Evolutionary conservation across 176 grass and related monocot species (phyloP), one percentile per base, ranked within the genome.

Genomic region (Areca catechu): DNA sequence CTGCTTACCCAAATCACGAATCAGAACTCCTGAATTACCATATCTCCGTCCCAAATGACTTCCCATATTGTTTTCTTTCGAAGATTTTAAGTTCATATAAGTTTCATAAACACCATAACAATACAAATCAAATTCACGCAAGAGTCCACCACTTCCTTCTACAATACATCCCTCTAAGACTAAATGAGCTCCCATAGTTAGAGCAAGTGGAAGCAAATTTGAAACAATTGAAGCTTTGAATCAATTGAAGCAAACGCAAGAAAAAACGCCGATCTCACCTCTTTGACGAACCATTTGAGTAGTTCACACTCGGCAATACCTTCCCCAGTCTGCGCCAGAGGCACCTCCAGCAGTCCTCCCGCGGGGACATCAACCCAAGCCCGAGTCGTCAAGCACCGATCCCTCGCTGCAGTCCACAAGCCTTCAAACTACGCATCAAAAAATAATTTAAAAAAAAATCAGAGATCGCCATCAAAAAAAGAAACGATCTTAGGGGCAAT

Each of bases 221-320:
- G 7, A 72, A 14, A 3, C 7, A 50, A 60, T 19, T 9, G 17
- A 49, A 53, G 19, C 7, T 34, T 34, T 34, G 30, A 72, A 16
- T 2, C 6, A 50, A 60, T 19, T 7, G 17, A 49, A 54, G 19
- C 7, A 43, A 47, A 48, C 20, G 5, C 34, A 37, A 12, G 34
- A 43, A 43, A 43, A 14, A 43, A 43, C 7, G 14, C 37, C 21
- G 27, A 48, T 24, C 51, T 68, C 50, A 91, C 92, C 83, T 97
- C 83, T 23, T 19, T 34, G 21, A 91, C 80, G 34, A 91, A 97
- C 92, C 92, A 97, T 57, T 83, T 82, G 57, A 97, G 83, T 9
- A 97, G 80, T 49, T 97, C 92, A 75, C 92, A 91, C 72, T 97
- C 86, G 3, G 92, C 92, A 58, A 97, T 97, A 37, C 92, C 92